Evolutionary conservation across 345 rosid species (phyloP), one percentile per base, ranked within the genome.

Genomic region (Brassica carinata): DNA sequence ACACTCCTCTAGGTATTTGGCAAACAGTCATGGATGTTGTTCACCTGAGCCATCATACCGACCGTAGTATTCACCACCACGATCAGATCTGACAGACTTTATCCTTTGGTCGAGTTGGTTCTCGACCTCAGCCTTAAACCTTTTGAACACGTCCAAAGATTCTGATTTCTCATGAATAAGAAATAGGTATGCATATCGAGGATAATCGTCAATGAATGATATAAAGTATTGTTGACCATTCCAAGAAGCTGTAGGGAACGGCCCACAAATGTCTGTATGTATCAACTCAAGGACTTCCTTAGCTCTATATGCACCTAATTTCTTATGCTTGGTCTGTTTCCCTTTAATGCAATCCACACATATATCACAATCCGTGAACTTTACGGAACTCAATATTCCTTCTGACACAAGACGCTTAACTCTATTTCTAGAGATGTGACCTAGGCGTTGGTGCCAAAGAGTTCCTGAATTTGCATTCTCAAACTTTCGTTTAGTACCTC

Each of bases 271-370:
- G 17, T 19, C 1, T 0, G 45, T 70, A 53, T 70, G 63, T 70
- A 70, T 70, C 19, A 51, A 70, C 64, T 70, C 43, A 70, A 70
- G 40, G 26, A 70, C 1, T 30, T 53, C 5, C 1, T 0, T 53
- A 53, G 63, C 74, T 53, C 14, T 53, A 23, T 51, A 29, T 51
- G 27, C 73, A 48, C 40, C 4, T 2, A 29, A 7, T 48, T 8
- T 70, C 40, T 27, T 51, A 8, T 70, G 15, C 27, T 10, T 68
- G 6, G 26, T 65, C 1, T 75, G 51, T 65, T 75, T 74, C 11
- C 62, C 18, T 51, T 64, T 75, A 31, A 51, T 51, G 15, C 34
- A 75, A 30, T 75, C 34, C 13, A 64, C 64, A 74, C 8, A 64
- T 0, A 48, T 4, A 9, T 48, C 64, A 64, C 2, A 64, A 43